Conservation (phyloP, 2,329 filamentous ascomycete genomes). For the Xylaria sp. region DNA sequence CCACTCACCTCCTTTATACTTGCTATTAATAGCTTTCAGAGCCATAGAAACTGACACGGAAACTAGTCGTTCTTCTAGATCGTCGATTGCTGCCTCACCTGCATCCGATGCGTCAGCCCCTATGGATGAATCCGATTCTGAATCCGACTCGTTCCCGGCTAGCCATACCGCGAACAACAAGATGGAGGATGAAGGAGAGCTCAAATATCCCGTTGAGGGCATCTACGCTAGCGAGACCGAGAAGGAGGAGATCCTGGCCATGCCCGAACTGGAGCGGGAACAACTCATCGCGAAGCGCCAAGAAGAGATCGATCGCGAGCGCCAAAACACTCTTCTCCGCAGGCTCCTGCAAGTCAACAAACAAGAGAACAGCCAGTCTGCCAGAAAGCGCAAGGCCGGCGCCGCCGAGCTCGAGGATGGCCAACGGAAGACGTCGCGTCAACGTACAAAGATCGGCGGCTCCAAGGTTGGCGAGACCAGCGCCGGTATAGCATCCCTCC, state of each 20-base stretch:
- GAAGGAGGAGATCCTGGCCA: conserved; percentile 80
- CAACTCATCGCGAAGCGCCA: conserved; percentile 88
- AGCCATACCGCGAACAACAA: conserved; percentile 45
- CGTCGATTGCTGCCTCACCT: conserved; percentile 74
- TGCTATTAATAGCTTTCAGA: background rate
- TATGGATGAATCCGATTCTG: conserved; percentile 92
- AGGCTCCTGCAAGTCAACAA: conserved; percentile 74
- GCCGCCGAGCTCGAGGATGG: conserved; percentile 82
- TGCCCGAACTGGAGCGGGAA: conserved; percentile 93
- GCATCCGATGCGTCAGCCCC: conserved; percentile 83
- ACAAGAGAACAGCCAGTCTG: conserved; percentile 70
- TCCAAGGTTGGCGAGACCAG: conserved; percentile 75
- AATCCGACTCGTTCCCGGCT: conserved; percentile 68
- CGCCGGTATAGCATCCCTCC: conserved; percentile 77
- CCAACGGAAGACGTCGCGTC: conserved; percentile 77
- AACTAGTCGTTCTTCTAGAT: conserved; percentile 60
- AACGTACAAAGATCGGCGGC: conserved; percentile 74
- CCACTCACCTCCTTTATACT: background rate
- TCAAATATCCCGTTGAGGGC: conserved; percentile 86
- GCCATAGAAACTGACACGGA: conserved; percentile 21
- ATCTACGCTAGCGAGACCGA: conserved; percentile 80
- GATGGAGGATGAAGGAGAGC: conserved; percentile 61
- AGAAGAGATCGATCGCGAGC: conserved; percentile 81
- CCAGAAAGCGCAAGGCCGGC: conserved; percentile 81
- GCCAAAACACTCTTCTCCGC: conserved; percentile 84